A percentile compares a stretch with the other conserved stretches of the same genome.
phyloP scores from a whole-genome alignment of 139 green algal genomes.

The Chlorella ohadii region DNA sequence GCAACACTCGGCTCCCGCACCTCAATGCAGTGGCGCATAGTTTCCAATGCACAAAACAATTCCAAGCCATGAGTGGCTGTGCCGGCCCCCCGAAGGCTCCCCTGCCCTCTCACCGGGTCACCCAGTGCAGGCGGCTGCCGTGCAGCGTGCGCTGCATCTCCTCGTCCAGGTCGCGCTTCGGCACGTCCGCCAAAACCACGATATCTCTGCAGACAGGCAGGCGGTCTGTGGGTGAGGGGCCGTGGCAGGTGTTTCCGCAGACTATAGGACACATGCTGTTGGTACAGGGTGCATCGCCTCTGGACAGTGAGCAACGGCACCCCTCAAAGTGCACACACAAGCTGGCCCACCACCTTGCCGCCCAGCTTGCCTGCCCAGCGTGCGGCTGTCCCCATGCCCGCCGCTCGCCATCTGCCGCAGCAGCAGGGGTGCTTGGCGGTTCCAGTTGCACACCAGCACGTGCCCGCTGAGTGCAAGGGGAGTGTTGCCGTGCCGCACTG shows the following conservation, averaged over 20 bases:
- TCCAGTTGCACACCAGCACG: slow-evolving; percentile 40
- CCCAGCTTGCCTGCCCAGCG: slow-evolving; percentile 20
- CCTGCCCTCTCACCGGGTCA: slow-evolving; percentile 27
- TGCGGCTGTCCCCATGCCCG: slow-evolving; percentile 19
- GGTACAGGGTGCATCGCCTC: too few species aligned
- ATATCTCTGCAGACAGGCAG: neutral
- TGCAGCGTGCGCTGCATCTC: slow-evolving; percentile 13
- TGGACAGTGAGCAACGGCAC: too few species aligned
- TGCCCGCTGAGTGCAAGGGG: slow-evolving; percentile 31
- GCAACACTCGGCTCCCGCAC: too few species aligned
- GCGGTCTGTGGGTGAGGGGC: neutral
- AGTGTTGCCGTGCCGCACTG: slow-evolving; percentile 41
- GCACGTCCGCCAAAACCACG: slow-evolving; percentile 14
- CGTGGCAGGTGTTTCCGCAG: too few species aligned
- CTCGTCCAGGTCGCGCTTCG: slow-evolving; percentile 15
- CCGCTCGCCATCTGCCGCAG: slow-evolving; percentile 33
- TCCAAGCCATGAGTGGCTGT: too few species aligned
- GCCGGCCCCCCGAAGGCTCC: too few species aligned
- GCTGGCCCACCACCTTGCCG: too few species aligned
- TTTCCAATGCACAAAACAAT: too few species aligned
- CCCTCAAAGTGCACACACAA: too few species aligned
- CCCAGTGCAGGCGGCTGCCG: slow-evolving; percentile 18
- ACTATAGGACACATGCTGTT: too few species aligned
- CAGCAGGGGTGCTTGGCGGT: slow-evolving; percentile 31
- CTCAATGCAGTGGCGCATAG: too few species aligned